These are phyloP conservation scores for Pyricularia sp. DNA, from an alignment of 2,329 filamentous ascomycete species.

Conservation along the genomic window DNA sequence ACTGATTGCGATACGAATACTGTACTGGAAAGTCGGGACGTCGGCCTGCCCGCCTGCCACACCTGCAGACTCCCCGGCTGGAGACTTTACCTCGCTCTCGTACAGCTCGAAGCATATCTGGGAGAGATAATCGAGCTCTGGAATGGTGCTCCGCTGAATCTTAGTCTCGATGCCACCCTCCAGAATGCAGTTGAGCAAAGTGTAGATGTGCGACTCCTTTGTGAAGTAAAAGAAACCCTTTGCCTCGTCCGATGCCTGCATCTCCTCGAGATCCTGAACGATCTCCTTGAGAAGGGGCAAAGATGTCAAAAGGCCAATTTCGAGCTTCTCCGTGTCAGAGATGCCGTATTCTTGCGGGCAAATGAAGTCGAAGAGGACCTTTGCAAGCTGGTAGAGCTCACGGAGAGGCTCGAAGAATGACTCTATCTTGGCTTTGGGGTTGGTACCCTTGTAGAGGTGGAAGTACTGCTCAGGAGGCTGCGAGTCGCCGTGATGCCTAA, in stretches of 20 bases:
- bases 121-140: slow-evolving; percentile 92
- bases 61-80: background rate
- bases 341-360: slow-evolving; percentile 98
- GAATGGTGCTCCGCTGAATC: slow-evolving; percentile 89
- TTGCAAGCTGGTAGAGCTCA: slow-evolving; percentile 87
- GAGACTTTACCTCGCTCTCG: slow-evolving; percentile 69
- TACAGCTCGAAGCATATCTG: slow-evolving; percentile 98
- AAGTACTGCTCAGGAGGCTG: slow-evolving; percentile 69
- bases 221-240: slow-evolving; percentile 99
- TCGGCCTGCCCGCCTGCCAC: slow-evolving; percentile 39
- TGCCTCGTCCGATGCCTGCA: slow-evolving; percentile 87
- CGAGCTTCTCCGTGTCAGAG: slow-evolving; percentile 90
- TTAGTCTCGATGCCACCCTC: slow-evolving; percentile 96
- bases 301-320: slow-evolving; percentile 91
- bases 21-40: slow-evolving; percentile 74
- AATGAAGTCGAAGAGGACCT: slow-evolving; percentile 96
- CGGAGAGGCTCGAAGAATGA: slow-evolving; percentile 78
- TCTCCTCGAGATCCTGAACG: slow-evolving; percentile 91
- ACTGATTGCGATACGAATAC: slow-evolving; percentile 90
- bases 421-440: slow-evolving; percentile 72
- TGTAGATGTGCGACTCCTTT: slow-evolving; percentile 98
- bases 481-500: slow-evolving; percentile 35
- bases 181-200: slow-evolving; percentile 91
- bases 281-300: slow-evolving; percentile 92
- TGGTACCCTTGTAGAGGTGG: slow-evolving; percentile 72